Evolutionary conservation across 345 rosid genomes (phyloP), one percentile per base, ranked within the genome.

Genomic region (Populus nigra): DNA sequence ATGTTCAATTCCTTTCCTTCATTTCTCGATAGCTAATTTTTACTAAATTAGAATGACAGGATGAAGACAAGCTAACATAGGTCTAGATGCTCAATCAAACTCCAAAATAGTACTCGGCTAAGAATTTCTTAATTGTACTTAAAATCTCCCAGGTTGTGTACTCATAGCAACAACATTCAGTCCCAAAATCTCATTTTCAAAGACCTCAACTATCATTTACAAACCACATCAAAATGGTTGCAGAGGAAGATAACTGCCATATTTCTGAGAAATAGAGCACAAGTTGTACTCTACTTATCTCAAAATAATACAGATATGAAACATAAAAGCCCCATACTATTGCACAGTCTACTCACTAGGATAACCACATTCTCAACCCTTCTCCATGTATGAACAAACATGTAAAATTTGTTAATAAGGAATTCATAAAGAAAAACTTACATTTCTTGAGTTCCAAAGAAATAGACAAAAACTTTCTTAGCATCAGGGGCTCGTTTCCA

Each of bases 401-500:
- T 45, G 23, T 38, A 12, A 10, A 25, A 36, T 12, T 25, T 36
- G 5, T n/a, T 49, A 38, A 5, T 5, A 53, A 47, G 47, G 50
- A 8, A 68, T 29, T 36, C 53, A 35, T 80, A 49, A 43, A 76
- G 38, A 50, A 68, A 35, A 62, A 85, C 97, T 91, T 83, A 95
- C 98, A 95, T 93, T 87, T 95, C 98, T 77, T 87, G 77, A 36
- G 99, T 95, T 82, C 99, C 98, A 39, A 90, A 95, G 80, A 93
- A 95, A 41, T 86, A 84, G 77, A 93, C 97, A 83, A 95, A 95
- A 79, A 87, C 83, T 81, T 92, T 95, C 86, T 88, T 93, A 47
- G 94, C 93, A 79, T 95, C 98, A 39, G 90, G 90, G 53, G 79
- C 82, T 35, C 77, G 86, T 47, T 90, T 78, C 94, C 93, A 93